Percentiles rank a stretch among this genome's conserved stretches.
phyloP scores from a whole-genome alignment of 2,329 filamentous ascomycete species.

The Aspergillus awamori region DNA sequence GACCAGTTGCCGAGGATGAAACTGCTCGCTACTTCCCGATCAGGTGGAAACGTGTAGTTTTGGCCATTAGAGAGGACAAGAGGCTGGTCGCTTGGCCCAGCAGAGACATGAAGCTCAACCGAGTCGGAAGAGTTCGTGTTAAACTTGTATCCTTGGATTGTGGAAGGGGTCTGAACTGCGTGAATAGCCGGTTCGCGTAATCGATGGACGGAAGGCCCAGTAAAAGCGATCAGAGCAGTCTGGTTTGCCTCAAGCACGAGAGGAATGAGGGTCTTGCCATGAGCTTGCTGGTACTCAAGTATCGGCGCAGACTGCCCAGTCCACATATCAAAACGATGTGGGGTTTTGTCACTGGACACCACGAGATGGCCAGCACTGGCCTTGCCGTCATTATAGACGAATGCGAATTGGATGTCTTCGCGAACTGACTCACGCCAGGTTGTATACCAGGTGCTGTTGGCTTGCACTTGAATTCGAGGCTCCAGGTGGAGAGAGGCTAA shows the following conservation, averaged over 20 bases:
- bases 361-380: conserved; percentile 26
- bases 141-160: neutral
- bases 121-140: no score
- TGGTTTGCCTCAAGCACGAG: no score
- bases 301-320: conserved; percentile 42
- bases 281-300: conserved; percentile 33
- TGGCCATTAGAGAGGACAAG: conserved; percentile 19
- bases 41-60: conserved; percentile 1
- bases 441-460: no score
- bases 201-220: no score
- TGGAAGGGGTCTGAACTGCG: no score
- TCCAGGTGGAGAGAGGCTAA: no score
- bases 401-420: conserved; percentile 23
- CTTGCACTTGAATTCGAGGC: no score
- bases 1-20: conserved; percentile 16
- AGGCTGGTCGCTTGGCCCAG: neutral
- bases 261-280: conserved; percentile 6
- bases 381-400: conserved; percentile 1
- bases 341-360: conserved; percentile 36
- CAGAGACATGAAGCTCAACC: no score
- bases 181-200: no score
- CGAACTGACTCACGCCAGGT: neutral
- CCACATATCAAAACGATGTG: conserved; percentile 49
- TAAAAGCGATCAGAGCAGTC: no score
- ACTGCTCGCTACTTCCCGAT: neutral